Percentiles rank a stretch among this genome's conserved stretches.
Conservation (phyloP, 2,329 filamentous ascomycete genomes). For the Keithomyces neogunnii region DNA sequence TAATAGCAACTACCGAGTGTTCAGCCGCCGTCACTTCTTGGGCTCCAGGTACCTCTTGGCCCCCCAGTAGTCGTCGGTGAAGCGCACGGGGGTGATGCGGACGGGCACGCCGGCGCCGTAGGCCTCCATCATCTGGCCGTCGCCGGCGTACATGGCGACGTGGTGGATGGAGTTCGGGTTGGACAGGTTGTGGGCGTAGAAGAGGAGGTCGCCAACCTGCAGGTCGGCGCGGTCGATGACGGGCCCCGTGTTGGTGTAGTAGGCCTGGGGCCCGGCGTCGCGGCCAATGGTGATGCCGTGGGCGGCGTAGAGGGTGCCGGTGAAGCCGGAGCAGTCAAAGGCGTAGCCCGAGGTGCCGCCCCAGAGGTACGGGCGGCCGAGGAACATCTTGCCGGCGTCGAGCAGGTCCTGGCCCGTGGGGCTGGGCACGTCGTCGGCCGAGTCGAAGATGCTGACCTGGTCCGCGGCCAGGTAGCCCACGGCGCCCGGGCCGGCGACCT, state of each 20-base stretch:
- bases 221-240: not conserved
- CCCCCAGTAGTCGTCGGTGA: slow-evolving; percentile 1
- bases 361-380: slow-evolving; percentile 1
- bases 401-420: slow-evolving; percentile 1
- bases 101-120: slow-evolving; percentile 1
- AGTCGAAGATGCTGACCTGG: not conserved
- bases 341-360: slow-evolving; percentile 2
- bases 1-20: too few relatives aligned
- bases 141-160: slow-evolving; percentile 3
- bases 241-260: not conserved
- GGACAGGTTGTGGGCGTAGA: slow-evolving; percentile 1
- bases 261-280: slow-evolving; percentile 1
- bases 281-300: slow-evolving; percentile 3
- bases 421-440: not conserved
- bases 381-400: not conserved
- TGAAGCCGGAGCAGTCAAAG: slow-evolving; percentile 4
- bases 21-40: not conserved
- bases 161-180: slow-evolving; percentile 1
- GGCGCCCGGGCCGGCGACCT: not conserved
- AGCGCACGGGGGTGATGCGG: not conserved
- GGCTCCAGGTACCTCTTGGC: not conserved
- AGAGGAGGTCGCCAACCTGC: slow-evolving; percentile 1
- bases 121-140: slow-evolving; percentile 2
- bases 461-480: not conserved
- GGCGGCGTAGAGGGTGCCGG: not conserved